Evolutionary conservation across 106 monocot species (phyloP).

Genomic region (Ottelia alismoides): DNA sequence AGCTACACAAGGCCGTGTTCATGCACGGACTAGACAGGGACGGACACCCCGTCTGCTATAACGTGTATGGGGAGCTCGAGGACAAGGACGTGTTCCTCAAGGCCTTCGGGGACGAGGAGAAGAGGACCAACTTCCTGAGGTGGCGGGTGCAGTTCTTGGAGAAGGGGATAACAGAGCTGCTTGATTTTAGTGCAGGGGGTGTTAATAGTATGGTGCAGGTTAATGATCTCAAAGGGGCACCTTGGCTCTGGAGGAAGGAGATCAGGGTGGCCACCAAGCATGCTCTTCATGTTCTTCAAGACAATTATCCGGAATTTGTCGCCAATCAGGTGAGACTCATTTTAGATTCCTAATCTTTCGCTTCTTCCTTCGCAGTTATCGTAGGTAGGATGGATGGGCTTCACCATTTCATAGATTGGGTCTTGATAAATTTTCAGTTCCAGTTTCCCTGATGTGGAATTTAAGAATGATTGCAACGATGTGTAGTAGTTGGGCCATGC

Average conservation of each 20-base stretch:
- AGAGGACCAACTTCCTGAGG: slow-evolving; percentile 34
- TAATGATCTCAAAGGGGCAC: slow-evolving; percentile 39
- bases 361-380: too few species aligned
- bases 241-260: slow-evolving; percentile 25
- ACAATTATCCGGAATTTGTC: slow-evolving; percentile 54
- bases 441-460: too few species aligned
- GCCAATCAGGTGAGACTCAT: slow-evolving; percentile 24
- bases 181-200: slow-evolving; percentile 25
- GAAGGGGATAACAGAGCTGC: slow-evolving; percentile 39
- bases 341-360: too few species aligned
- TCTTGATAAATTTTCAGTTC: too few species aligned
- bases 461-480: too few species aligned
- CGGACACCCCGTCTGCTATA: slow-evolving; percentile 54
- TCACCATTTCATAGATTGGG: too few species aligned
- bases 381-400: too few species aligned
- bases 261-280: slow-evolving; percentile 27
- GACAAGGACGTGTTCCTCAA: slow-evolving; percentile 35
- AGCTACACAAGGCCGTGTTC: slow-evolving; percentile 29
- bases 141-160: slow-evolving; percentile 50
- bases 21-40: slow-evolving; percentile 30
- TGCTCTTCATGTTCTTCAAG: slow-evolving; percentile 32
- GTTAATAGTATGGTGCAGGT: slow-evolving; percentile 49
- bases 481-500: too few species aligned
- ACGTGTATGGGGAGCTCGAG: slow-evolving; percentile 49
- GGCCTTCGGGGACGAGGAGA: slow-evolving; percentile 35